Conservation (phyloP, 208 protist species). For the Leishmania arabica region DNA sequence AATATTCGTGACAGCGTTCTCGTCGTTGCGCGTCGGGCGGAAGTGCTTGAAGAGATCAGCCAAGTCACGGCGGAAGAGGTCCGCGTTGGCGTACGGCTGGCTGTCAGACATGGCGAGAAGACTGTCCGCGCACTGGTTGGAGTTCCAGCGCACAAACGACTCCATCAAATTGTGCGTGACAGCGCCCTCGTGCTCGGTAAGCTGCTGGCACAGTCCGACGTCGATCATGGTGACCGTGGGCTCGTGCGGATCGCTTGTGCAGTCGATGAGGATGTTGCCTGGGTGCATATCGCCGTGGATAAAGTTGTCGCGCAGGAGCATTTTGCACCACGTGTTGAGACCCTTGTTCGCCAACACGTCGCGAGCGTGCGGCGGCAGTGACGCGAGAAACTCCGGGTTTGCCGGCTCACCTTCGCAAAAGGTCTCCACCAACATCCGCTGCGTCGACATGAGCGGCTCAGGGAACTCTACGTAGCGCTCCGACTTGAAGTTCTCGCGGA, state of each 20-base stretch:
- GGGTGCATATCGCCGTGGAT: conserved; percentile 94
- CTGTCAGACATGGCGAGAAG: conserved; percentile 67
- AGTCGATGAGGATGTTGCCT: conserved; percentile 92
- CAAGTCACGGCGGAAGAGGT: conserved; percentile 60
- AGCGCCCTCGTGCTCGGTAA: conserved; percentile 57
- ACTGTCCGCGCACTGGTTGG: conserved; percentile 57
- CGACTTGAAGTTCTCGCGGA: conserved; percentile 82
- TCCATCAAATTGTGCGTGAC: conserved; percentile 81
- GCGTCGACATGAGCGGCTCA: conserved; percentile 79
- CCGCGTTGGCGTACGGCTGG: conserved; percentile 59
- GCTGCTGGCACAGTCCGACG: conserved; percentile 88
- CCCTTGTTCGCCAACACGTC: conserved; percentile 84
- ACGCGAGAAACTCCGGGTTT: conserved; percentile 78
- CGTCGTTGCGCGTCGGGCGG: conserved; percentile 64
- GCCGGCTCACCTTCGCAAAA: conserved; percentile 86
- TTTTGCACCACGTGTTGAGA: conserved; percentile 93
- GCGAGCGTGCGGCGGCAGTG: conserved; percentile 72
- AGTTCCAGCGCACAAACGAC: conserved; percentile 89
- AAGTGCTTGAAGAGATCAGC: conserved; percentile 71
- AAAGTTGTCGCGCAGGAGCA: conserved; percentile 92
- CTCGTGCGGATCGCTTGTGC: conserved; percentile 60
- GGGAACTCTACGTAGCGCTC: conserved; percentile 85
- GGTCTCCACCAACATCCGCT: conserved; percentile 85
- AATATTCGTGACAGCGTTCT: conserved; percentile 81
- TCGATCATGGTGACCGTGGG: conserved; percentile 88